phyloP scores from a whole-genome alignment of 1,284 basidiomycete species.

The Entoloma clypeatum region DNA sequence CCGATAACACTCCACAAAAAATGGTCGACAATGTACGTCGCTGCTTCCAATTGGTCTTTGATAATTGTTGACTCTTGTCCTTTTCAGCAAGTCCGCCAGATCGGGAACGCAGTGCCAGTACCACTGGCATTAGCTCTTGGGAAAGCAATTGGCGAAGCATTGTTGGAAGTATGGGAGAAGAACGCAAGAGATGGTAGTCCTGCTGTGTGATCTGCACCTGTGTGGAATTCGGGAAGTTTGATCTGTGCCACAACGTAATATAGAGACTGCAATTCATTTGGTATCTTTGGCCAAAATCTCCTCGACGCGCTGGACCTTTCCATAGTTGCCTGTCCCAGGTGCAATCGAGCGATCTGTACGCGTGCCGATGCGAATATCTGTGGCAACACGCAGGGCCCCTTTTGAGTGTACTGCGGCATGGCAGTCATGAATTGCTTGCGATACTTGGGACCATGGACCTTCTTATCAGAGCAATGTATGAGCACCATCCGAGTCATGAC shows the following conservation, averaged over 20 bases:
- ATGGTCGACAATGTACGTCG: conserved; percentile 47
- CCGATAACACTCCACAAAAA: conserved; percentile 31
- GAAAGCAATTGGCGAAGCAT: conserved; percentile 48
- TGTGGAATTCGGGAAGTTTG: too few species aligned
- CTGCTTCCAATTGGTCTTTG: conserved; percentile 1
- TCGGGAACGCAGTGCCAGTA: conserved; percentile 72
- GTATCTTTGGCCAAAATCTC: conserved; percentile 58
- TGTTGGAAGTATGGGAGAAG: conserved; percentile 43
- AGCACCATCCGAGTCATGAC: conserved; percentile 2
- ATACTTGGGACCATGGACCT: conserved; percentile 82
- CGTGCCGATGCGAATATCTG: conserved; percentile 91
- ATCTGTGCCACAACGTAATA: too few species aligned
- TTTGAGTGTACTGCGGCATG: conserved; percentile 83
- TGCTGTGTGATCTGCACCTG: conserved; percentile 27
- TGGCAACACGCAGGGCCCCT: conserved; percentile 72
- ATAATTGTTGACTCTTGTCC: background rate
- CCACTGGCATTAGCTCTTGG: conserved; percentile 62
- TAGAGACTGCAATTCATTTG: conserved; percentile 6
- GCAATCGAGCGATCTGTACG: conserved; percentile 67
- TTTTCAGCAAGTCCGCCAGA: conserved; percentile 60
- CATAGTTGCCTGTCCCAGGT: conserved; percentile 68
- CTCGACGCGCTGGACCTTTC: conserved; percentile 76
- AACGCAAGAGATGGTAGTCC: conserved; percentile 42
- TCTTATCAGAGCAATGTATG: conserved; percentile 40
- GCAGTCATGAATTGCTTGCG: conserved; percentile 79